These are phyloP conservation scores for Scheffersomyces amazonensis DNA, from an alignment of 805 yeast species.

Conservation along the genomic window DNA sequence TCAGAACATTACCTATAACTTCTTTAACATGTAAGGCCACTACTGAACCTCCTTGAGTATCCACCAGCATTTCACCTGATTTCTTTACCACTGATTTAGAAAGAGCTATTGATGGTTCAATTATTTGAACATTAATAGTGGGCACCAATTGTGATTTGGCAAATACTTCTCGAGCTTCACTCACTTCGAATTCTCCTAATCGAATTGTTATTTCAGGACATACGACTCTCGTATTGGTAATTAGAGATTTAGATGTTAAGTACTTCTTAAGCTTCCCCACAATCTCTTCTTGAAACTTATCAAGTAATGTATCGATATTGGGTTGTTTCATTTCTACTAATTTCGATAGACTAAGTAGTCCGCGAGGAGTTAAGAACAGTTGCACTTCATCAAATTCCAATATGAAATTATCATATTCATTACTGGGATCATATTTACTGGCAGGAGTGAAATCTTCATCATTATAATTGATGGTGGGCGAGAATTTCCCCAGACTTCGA, in stretches of 20 bases:
- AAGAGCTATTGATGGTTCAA: constrained; percentile 28
- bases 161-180: constrained; percentile 15
- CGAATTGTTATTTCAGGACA: constrained; percentile 43
- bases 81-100: constrained; percentile 1
- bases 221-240: constrained; percentile 45
- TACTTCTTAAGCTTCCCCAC: constrained; percentile 38
- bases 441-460: constrained; percentile 31
- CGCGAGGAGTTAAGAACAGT: constrained; percentile 44
- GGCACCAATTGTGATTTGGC: constrained; percentile 27
- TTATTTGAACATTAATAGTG: constrained; percentile 22
- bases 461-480: constrained; percentile 26
- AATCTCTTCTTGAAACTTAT: constrained; percentile 60
- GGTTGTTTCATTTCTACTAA: constrained; percentile 33
- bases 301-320: constrained; percentile 53
- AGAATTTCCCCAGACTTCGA: too few species aligned
- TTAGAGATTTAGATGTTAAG: neutral
- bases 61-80: neutral
- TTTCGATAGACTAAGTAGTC: constrained; percentile 36
- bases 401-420: constrained; percentile 54
- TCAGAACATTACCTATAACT: constrained; percentile 16
- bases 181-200: constrained; percentile 29
- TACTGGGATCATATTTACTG: constrained; percentile 30
- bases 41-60: neutral
- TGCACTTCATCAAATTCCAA: constrained; percentile 52
- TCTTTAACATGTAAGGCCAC: constrained; percentile 33